Percentiles rank a stretch among this genome's conserved stretches.
Evolutionary conservation across 2,329 filamentous ascomycete species (phyloP).

Genomic region (Herpotrichia juniperi): DNA sequence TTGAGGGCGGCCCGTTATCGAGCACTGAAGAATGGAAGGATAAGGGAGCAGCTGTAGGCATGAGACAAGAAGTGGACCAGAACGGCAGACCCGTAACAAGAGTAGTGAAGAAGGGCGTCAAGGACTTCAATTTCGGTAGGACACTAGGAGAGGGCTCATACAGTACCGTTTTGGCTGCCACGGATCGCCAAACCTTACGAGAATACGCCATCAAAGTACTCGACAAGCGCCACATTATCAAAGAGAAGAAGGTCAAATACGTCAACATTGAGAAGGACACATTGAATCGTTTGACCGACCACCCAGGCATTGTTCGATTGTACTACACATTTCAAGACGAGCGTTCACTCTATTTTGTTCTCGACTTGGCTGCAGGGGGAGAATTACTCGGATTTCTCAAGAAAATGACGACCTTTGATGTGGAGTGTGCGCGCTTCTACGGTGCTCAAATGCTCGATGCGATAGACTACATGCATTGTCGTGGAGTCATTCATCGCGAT

Average conservation of each 20-base stretch:
- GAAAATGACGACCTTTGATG: slow-evolving; percentile 90
- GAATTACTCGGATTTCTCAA: slow-evolving; percentile 93
- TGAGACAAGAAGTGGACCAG: slow-evolving; percentile 82
- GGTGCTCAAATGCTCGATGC: slow-evolving; percentile 94
- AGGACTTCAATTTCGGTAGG: slow-evolving; percentile 92
- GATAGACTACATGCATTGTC: slow-evolving; percentile 96
- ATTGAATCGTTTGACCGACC: slow-evolving; percentile 91
- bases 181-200: slow-evolving; percentile 89
- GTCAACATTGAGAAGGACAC: slow-evolving; percentile 99
- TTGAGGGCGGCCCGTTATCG: slow-evolving; percentile 63
- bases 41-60: slow-evolving; percentile 83
- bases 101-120: slow-evolving; percentile 93
- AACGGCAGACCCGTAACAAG: slow-evolving; percentile 81
- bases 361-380: slow-evolving; percentile 90
- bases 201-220: slow-evolving; percentile 98
- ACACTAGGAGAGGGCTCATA: slow-evolving; percentile 96
- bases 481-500: slow-evolving; percentile 95
- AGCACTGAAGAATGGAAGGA: slow-evolving; percentile 97
- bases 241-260: slow-evolving; percentile 99
- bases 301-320: slow-evolving; percentile 92
- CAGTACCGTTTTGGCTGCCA: slow-evolving; percentile 92
- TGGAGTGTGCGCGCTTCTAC: slow-evolving; percentile 94
- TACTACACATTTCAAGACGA: slow-evolving; percentile 99
- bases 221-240: slow-evolving; percentile 98
- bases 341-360: slow-evolving; percentile 91